phyloP scores from a whole-genome alignment of 805 yeast species.

The Ogataea zsoltii region DNA sequence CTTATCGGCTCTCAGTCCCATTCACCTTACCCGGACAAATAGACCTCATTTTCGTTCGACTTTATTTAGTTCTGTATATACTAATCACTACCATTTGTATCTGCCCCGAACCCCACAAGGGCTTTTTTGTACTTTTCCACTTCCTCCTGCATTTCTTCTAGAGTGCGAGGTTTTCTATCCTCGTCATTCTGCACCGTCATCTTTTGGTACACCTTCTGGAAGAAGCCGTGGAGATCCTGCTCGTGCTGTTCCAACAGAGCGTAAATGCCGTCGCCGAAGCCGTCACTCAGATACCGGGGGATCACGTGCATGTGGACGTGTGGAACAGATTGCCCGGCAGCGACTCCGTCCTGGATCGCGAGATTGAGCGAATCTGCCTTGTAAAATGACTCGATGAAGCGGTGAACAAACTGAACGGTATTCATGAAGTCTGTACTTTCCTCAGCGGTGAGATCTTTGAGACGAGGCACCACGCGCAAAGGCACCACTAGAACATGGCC shows the following conservation, averaged over 20 bases:
- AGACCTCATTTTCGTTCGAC: too few species aligned
- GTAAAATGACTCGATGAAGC: slow-evolving; percentile 63
- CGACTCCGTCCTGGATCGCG: slow-evolving; percentile 95
- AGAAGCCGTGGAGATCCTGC: slow-evolving; percentile 45
- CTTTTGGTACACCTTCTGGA: slow-evolving; percentile 26
- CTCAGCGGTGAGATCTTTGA: slow-evolving; percentile 68
- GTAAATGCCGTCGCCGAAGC: slow-evolving; percentile 72
- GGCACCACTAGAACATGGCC: slow-evolving; percentile 95
- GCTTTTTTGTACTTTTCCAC: slow-evolving; percentile 54
- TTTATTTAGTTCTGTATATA: slow-evolving; percentile 3
- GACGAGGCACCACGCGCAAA: slow-evolving; percentile 59
- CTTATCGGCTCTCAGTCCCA: too few species aligned
- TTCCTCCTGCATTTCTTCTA: slow-evolving; percentile 70
- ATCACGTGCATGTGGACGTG: slow-evolving; percentile 93
- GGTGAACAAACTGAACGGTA: slow-evolving; percentile 70
- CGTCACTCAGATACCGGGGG: slow-evolving; percentile 70
- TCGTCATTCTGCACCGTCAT: slow-evolving; percentile 46
- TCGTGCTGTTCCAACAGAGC: slow-evolving; percentile 58
- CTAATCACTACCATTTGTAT: neutral
- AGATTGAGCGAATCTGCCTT: slow-evolving; percentile 83
- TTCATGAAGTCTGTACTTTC: slow-evolving; percentile 78
- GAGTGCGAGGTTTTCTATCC: slow-evolving; percentile 56
- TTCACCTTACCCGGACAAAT: too few species aligned
- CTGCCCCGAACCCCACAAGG: slow-evolving; percentile 37
- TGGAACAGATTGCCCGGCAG: slow-evolving; percentile 95